Percentiles rank a stretch among this genome's conserved stretches.
phyloP scores from a whole-genome alignment of 441 rosid genomes.

The Breynia disticha region DNA sequence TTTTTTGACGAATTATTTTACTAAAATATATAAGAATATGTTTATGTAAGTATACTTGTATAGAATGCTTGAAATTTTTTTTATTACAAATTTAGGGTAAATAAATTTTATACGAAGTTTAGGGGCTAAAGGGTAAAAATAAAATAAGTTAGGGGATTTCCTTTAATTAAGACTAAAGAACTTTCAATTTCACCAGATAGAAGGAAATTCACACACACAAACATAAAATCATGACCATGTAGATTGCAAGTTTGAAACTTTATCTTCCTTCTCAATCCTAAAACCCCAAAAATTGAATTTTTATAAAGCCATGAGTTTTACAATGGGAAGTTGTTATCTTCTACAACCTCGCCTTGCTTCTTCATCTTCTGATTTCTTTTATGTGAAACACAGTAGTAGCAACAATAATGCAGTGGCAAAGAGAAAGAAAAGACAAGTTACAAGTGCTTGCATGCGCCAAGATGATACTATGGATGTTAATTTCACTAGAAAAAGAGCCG shows the following conservation, averaged over 20 bases:
- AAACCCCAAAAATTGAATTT: not conserved
- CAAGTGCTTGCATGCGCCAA: constrained; percentile 32
- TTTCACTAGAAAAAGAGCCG: constrained; percentile 40
- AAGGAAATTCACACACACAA: too few species aligned
- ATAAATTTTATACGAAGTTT: too few species aligned
- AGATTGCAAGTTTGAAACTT: not conserved
- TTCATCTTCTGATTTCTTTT: constrained; percentile 21
- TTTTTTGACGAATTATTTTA: too few species aligned
- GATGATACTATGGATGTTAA: constrained; percentile 25
- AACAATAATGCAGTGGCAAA: constrained; percentile 23
- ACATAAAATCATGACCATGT: too few species aligned
- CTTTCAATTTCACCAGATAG: too few species aligned
- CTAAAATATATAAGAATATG: too few species aligned
- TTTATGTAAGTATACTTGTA: too few species aligned
- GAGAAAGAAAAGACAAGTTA: constrained; percentile 25
- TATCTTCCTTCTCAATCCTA: not conserved
- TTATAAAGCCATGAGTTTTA: constrained; percentile 33
- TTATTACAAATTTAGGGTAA: too few species aligned
- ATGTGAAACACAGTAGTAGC: constrained; percentile 4
- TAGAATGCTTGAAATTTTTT: too few species aligned
- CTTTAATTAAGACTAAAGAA: too few species aligned
- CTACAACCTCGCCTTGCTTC: constrained; percentile 25
- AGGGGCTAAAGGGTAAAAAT: too few species aligned
- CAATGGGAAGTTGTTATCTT: constrained; percentile 40
- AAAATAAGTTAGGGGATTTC: too few species aligned